Evolutionary conservation across 2,329 filamentous ascomycete genomes (phyloP).

Genomic region (Trichoderma sp.): DNA sequence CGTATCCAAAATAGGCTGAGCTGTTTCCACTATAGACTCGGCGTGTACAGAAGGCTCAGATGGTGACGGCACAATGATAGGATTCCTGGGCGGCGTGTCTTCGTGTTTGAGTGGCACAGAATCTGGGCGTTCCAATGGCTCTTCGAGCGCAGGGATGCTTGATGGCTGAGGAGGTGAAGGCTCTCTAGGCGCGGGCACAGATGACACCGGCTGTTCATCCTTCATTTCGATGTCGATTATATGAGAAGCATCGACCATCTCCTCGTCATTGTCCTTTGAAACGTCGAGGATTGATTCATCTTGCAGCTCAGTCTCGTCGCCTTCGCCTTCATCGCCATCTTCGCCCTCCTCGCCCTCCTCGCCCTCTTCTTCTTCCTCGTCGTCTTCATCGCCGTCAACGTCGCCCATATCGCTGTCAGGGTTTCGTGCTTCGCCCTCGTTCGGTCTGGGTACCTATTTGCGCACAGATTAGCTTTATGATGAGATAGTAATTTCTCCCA

Average conservation of each 20-base stretch:
- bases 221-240: conserved; percentile 30
- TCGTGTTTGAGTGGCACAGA: conserved; percentile 38
- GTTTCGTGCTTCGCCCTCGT: conserved; percentile 43
- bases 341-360: conserved; percentile 48
- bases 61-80: conserved; percentile 8
- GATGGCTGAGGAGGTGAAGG: conserved; percentile 9
- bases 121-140: conserved; percentile 29
- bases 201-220: conserved; percentile 24
- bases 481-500: no score
- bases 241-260: conserved; percentile 37
- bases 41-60: not conserved
- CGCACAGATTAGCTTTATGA: not conserved
- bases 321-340: conserved; percentile 43
- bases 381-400: conserved; percentile 44
- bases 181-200: conserved; percentile 23
- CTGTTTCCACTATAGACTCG: not conserved
- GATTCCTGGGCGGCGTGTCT: conserved; percentile 44
- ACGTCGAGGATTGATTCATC: conserved; percentile 32
- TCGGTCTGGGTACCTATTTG: conserved; percentile 40
- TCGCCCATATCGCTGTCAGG: conserved; percentile 55
- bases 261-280: conserved; percentile 34
- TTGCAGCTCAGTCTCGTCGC: conserved; percentile 37
- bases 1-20: not conserved
- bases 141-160: conserved; percentile 33
- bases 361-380: conserved; percentile 42